Evolutionary conservation across 805 yeast genomes (phyloP).

Genomic region (Lipomyces anomalus): DNA sequence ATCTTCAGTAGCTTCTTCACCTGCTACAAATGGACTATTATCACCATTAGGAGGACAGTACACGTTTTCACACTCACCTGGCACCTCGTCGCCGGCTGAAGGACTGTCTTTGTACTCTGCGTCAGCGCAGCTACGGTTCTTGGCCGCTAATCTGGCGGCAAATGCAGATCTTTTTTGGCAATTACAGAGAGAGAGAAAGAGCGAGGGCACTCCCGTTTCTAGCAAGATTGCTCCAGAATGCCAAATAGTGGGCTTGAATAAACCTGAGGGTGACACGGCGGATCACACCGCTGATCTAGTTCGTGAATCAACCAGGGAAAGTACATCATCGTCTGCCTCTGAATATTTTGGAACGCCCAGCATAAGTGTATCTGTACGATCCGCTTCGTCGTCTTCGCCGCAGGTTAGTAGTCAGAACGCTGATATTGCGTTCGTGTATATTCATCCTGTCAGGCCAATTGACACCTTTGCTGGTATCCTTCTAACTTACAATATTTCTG

Average conservation of each 20-base stretch:
- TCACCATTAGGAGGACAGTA: too few species aligned
- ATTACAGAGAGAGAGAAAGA: slow-evolving; percentile 4
- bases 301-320: neutral
- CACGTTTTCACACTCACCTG: too few species aligned
- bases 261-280: too few species aligned
- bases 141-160: slow-evolving; percentile 11
- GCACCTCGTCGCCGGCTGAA: neutral
- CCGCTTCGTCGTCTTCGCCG: neutral
- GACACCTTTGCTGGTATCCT: slow-evolving; percentile 25
- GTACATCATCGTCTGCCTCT: too few species aligned
- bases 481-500: slow-evolving; percentile 19
- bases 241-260: too few species aligned
- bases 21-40: too few species aligned
- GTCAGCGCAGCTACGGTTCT: slow-evolving; percentile 17
- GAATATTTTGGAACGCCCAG: too few species aligned
- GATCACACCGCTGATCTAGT: neutral
- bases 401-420: too few species aligned
- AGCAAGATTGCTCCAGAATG: too few species aligned
- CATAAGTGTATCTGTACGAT: too few species aligned
- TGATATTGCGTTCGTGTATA: slow-evolving; percentile 20
- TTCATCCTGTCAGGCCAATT: slow-evolving; percentile 18
- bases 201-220: too few species aligned
- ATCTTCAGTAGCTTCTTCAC: too few species aligned
- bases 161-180: slow-evolving; percentile 22
- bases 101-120: slow-evolving; percentile 10